Evolutionary conservation across 1,284 basidiomycete genomes (phyloP).

Genomic region (Laetiporus sulphureus): DNA sequence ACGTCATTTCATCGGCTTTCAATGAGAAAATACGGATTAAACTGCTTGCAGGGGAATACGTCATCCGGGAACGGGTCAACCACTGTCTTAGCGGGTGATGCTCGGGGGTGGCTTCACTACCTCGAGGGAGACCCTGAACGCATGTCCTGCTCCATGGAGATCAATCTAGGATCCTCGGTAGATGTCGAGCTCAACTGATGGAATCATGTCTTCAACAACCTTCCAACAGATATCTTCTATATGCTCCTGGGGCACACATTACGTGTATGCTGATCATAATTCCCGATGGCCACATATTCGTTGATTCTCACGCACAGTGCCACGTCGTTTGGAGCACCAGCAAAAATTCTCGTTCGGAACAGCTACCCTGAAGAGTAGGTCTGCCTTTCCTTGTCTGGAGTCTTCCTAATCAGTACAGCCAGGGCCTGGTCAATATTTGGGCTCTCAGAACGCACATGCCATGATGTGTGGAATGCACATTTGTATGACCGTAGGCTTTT

Average conservation of each 20-base stretch:
- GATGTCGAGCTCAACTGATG: no score
- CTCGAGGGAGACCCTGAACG: neutral
- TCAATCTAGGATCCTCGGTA: slow-evolving; percentile 1
- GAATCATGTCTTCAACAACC: no score
- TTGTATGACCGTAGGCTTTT: slow-evolving; percentile 41
- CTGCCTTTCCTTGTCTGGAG: neutral
- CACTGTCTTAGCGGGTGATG: slow-evolving; percentile 1
- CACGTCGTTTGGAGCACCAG: slow-evolving; percentile 43
- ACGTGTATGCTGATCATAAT: slow-evolving; percentile 1
- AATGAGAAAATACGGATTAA: no score
- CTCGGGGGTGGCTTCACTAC: slow-evolving; percentile 1
- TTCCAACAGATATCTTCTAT: slow-evolving; percentile 8
- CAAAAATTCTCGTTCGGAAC: slow-evolving; percentile 43
- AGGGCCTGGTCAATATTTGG: slow-evolving; percentile 26
- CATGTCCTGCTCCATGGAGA: neutral
- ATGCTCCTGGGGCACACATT: slow-evolving; percentile 4
- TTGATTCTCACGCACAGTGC: slow-evolving; percentile 28
- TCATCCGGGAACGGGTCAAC: no score
- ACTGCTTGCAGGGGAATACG: no score
- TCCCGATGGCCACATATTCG: no score
- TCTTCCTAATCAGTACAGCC: neutral
- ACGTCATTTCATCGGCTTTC: neutral
- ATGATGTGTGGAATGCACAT: slow-evolving; percentile 54
- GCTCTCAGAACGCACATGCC: slow-evolving; percentile 31
- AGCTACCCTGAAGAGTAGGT: neutral